Percentiles rank a stretch among this genome's conserved stretches.
Evolutionary conservation across 148 eudicot species (phyloP).

Genomic region (Suaeda aralocaspica): DNA sequence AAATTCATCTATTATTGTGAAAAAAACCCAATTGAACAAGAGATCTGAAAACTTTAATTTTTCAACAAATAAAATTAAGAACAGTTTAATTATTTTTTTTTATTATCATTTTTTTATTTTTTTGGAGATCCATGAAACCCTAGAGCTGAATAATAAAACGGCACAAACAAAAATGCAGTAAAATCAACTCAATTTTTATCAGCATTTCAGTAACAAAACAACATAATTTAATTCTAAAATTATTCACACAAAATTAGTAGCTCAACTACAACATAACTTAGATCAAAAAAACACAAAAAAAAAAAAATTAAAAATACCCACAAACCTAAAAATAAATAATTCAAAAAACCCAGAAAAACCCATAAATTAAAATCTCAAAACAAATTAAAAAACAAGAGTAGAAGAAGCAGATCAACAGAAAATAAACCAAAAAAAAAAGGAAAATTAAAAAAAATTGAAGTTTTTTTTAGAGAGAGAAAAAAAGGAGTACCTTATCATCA

Average conservation of each 20-base stretch:
- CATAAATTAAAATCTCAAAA: not conserved
- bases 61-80: not conserved
- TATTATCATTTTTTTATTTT: no score
- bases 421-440: not conserved
- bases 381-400: not conserved
- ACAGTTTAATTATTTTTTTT: not conserved
- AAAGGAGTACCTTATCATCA: conserved; percentile 40
- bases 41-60: conserved; percentile 16
- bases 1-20: not conserved
- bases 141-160: not conserved
- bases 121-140: conserved; percentile 16
- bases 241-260: not conserved
- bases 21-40: not conserved
- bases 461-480: not conserved
- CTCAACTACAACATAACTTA: not conserved
- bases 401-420: not conserved
- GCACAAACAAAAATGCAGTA: conserved; percentile 5
- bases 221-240: not conserved
- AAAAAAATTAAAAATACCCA: not conserved
- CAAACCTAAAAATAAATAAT: not conserved
- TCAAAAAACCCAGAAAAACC: not conserved
- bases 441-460: not conserved
- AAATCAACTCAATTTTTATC: not conserved
- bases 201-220: not conserved
- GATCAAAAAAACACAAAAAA: not conserved